Base-by-base conservation (phyloP, 2,329 filamentous ascomycete species). In the Pezicula neosporulosa region DNA sequence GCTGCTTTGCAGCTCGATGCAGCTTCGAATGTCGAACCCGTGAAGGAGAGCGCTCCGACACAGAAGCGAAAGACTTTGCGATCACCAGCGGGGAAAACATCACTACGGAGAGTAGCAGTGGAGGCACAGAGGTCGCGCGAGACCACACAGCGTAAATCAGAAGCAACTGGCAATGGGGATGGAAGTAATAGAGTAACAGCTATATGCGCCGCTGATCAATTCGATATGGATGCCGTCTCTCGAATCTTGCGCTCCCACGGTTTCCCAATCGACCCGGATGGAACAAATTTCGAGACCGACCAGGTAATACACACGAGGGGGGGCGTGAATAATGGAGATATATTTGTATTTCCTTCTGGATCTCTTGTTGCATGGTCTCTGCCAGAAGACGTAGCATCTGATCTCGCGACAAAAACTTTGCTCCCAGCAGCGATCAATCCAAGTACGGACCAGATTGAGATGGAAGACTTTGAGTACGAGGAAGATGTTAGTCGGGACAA, bases 261-360 rank as follows among this genome's bases (percentile, higher is more conserved):
- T 45, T 86, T 85, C 63, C 69, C 72, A 38, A 77, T 86, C 48
- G 82, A 86, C 60, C 83, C 83, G 2, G 81, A 86, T 59, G 72
- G 70, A 45, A 82, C 78, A 12, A 79, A 76, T 13, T 85, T 86
- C 59, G 81, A 85, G 58, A 72, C 76, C 44, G 74, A 75, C 56
- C 82, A 85, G 62, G 81, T 86, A 6, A 78, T 86, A 45, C 83
- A 86, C 63, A 83, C 82, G 6, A 73, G 81, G 47, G 76, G 81
- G 47, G 76, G 77, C 8, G 74, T 78, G 53, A 80, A 82, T 65
- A 77, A 83, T 52, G 92, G 91, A 33, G 94, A 99, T 70, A 83
- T 97, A 47, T 97, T 97, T 66, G 86, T 99, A 51, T 99, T 99
- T 60, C 91, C 93, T 8, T 96, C 92, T 0, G 94, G 94, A 10